These are phyloP conservation scores for Ophiostoma pallidulum DNA, from an alignment of 2,329 filamentous ascomycete genomes.

Conservation along the genomic window DNA sequence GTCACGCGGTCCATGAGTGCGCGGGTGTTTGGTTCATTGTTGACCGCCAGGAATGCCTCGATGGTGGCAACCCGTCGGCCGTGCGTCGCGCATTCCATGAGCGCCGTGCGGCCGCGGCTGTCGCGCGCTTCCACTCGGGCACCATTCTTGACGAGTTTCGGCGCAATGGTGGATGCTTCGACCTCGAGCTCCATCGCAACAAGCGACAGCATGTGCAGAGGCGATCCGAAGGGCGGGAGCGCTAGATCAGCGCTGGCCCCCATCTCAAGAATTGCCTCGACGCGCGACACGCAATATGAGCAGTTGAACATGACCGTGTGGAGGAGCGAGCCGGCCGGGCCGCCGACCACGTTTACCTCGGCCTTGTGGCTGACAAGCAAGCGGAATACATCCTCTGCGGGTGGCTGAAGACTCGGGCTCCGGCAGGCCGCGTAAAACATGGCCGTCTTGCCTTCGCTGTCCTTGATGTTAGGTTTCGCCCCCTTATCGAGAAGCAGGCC, in stretches of 20 bases:
- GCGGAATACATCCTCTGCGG: neutral
- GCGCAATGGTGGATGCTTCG: neutral
- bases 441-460: neutral
- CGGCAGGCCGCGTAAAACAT: neutral
- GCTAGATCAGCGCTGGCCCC: slow-evolving; percentile 1
- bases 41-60: too few species aligned
- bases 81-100: slow-evolving; percentile 9
- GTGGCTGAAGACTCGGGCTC: too few species aligned
- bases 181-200: neutral
- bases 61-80: neutral
- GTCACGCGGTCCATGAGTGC: slow-evolving; percentile 12
- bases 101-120: slow-evolving; percentile 10
- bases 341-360: slow-evolving; percentile 4
- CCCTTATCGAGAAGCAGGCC: slow-evolving; percentile 5
- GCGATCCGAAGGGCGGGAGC: neutral
- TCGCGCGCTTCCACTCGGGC: slow-evolving; percentile 7
- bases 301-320: slow-evolving; percentile 7
- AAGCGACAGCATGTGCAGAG: neutral
- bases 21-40: too few species aligned
- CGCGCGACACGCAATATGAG: neutral
- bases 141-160: slow-evolving; percentile 3
- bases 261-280: slow-evolving; percentile 8
- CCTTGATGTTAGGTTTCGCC: neutral
- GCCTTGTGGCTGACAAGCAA: slow-evolving; percentile 8
- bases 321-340: slow-evolving; percentile 7